Percentiles rank a stretch among this genome's conserved stretches.
These are phyloP conservation scores for Gardenia jasminoides DNA, from an alignment of 257 asterid genomes.

Conservation along the genomic window DNA sequence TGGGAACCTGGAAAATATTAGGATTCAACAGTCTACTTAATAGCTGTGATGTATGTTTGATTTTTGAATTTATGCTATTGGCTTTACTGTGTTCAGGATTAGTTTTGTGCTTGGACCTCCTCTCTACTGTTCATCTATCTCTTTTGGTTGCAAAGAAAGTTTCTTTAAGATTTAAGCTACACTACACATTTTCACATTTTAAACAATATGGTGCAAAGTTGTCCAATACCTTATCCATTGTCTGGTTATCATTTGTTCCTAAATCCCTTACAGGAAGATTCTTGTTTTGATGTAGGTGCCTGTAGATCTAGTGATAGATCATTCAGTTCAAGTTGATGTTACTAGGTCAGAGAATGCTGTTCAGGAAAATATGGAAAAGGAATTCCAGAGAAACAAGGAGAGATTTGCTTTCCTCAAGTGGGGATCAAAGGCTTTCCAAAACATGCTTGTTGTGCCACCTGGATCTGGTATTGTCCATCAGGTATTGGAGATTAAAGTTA, in stretches of 20 bases:
- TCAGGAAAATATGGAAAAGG: constrained; percentile 88
- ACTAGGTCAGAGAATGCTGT: constrained; percentile 90
- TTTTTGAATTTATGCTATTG: neutral
- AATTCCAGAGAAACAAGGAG: constrained; percentile 92
- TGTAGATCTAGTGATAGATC: constrained; percentile 93
- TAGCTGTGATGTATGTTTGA: neutral
- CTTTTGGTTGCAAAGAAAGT: neutral
- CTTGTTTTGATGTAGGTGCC: constrained; percentile 65
- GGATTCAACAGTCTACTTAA: neutral
- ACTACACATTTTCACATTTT: neutral
- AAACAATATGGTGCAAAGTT: neutral
- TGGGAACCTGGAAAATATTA: neutral
- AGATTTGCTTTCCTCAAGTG: constrained; percentile 97
- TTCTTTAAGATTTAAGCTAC: neutral
- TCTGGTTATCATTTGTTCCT: neutral
- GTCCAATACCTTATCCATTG: neutral
- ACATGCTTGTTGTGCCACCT: constrained; percentile 99
- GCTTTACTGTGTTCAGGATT: neutral
- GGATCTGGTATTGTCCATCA: constrained; percentile 98
- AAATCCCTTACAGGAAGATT: constrained; percentile 15
- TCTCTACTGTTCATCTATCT: neutral
- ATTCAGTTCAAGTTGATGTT: constrained; percentile 97
- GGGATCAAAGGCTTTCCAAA: constrained; percentile 94
- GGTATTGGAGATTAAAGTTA: constrained; percentile 38
- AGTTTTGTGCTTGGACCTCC: neutral